Percentiles rank a stretch among this genome's conserved stretches.
These are phyloP conservation scores for Cyclocybe aegerita DNA, from an alignment of 768 basidiomycete species.

Conservation along the genomic window DNA sequence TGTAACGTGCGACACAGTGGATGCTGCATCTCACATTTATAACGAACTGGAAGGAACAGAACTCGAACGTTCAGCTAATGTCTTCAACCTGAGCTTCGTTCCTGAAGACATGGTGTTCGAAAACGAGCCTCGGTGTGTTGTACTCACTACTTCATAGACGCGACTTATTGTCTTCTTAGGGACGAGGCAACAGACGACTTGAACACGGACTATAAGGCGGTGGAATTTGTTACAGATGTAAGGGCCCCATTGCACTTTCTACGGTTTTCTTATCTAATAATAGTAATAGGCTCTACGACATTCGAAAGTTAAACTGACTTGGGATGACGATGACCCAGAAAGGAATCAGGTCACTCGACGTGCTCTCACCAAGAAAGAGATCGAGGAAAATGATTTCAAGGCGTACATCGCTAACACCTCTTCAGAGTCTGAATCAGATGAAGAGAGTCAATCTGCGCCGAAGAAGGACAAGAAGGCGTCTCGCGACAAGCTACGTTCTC, in stretches of 20 bases:
- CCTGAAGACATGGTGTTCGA: slow-evolving; percentile 88
- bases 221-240: slow-evolving; percentile 94
- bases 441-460: slow-evolving; percentile 22
- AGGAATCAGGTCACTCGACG: slow-evolving; percentile 80
- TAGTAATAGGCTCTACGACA: slow-evolving; percentile 82
- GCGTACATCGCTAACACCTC: slow-evolving; percentile 74
- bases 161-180: slow-evolving; percentile 35
- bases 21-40: slow-evolving; percentile 78
- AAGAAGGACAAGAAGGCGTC: slow-evolving; percentile 41
- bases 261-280: not conserved
- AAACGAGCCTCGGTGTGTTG: slow-evolving; percentile 63
- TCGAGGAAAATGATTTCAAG: slow-evolving; percentile 89
- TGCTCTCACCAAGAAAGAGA: slow-evolving; percentile 74
- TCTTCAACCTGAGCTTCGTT: slow-evolving; percentile 93
- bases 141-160: not conserved
- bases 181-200: slow-evolving; percentile 80
- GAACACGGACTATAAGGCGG: slow-evolving; percentile 59
- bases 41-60: slow-evolving; percentile 92
- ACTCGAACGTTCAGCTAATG: slow-evolving; percentile 93
- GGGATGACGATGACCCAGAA: slow-evolving; percentile 97
- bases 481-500: slow-evolving; percentile 71
- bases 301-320: slow-evolving; percentile 96
- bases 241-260: slow-evolving; percentile 25
- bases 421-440: slow-evolving; percentile 59
- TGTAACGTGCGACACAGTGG: slow-evolving; percentile 79